Evolutionary conservation across 2,329 filamentous ascomycete genomes (phyloP).

Genomic region (Metarhizium anisopliae): DNA sequence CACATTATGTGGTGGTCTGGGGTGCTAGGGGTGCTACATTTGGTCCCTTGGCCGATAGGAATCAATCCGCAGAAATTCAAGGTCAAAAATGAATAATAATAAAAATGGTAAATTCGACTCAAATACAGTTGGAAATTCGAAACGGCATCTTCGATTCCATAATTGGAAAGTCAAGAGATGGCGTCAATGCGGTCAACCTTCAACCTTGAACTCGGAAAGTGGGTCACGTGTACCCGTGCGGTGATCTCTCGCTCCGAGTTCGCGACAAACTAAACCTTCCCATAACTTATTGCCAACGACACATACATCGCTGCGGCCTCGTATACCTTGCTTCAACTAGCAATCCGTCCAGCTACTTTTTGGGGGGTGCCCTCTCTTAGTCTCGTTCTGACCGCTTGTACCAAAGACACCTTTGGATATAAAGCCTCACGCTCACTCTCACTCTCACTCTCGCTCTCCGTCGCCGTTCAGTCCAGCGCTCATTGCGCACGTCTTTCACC

Average conservation of each 20-base stretch:
- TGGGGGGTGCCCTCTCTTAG: not conserved
- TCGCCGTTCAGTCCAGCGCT: not conserved
- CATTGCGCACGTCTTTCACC: not conserved
- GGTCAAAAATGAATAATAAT: too few species aligned
- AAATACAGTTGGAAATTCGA: too few species aligned
- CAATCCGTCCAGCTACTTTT: not conserved
- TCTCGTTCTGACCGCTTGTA: not conserved
- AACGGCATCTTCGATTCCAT: too few species aligned
- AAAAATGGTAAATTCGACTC: too few species aligned
- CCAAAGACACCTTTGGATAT: slow-evolving; percentile 15
- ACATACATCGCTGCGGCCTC: not conserved
- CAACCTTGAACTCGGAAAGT: not conserved
- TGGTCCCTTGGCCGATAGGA: not conserved
- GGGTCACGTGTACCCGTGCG: slow-evolving; percentile 1
- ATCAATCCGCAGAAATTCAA: not conserved
- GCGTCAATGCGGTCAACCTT: too few species aligned
- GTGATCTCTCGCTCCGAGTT: not conserved
- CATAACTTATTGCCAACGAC: not conserved
- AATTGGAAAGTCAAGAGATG: too few species aligned
- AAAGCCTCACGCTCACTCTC: not conserved
- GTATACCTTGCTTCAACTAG: not conserved
- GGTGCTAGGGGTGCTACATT: slow-evolving; percentile 51
- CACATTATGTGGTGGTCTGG: slow-evolving; percentile 88
- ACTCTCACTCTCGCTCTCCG: not conserved
- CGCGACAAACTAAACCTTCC: not conserved